A percentile compares a stretch with the other conserved stretches of the same genome.
Evolutionary conservation across 129 eudicot species (phyloP).

Genomic region (Cynara cardunculus): DNA sequence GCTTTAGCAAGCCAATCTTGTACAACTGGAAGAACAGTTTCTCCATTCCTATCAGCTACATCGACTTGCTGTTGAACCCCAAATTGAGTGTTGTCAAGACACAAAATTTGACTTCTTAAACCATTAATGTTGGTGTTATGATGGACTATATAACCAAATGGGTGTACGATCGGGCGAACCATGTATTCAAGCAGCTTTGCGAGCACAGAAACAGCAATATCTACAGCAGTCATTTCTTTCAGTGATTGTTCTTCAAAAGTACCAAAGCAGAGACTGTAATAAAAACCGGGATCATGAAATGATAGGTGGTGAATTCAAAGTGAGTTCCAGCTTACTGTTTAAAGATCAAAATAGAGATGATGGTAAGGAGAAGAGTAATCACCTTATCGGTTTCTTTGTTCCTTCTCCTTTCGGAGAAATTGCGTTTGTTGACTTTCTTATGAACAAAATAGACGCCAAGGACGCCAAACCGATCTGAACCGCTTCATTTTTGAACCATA

Average conservation of each 20-base stretch:
- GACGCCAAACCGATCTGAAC: no score
- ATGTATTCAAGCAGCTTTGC: conserved; percentile 39
- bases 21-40: conserved; percentile 26
- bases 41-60: conserved; percentile 30
- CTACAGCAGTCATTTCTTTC: conserved; percentile 29
- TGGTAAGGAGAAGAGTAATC: background rate
- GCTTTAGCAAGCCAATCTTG: conserved; percentile 29
- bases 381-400: no score
- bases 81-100: conserved; percentile 9
- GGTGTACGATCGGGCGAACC: conserved; percentile 28
- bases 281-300: no score
- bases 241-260: background rate
- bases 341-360: no score
- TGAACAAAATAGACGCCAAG: background rate
- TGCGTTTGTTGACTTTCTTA: background rate
- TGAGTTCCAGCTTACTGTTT: no score
- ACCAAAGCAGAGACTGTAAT: background rate
- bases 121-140: conserved; percentile 27
- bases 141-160: conserved; percentile 28
- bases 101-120: conserved; percentile 10
- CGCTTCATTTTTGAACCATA: no score
- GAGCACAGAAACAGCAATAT: conserved; percentile 28
- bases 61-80: conserved; percentile 24
- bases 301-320: no score
- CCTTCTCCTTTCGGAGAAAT: no score